A percentile compares a stretch with the other conserved stretches of the same genome.
phyloP scores from a whole-genome alignment of 495 filamentous ascomycete genomes.

The Aspergillus funiculosus region DNA sequence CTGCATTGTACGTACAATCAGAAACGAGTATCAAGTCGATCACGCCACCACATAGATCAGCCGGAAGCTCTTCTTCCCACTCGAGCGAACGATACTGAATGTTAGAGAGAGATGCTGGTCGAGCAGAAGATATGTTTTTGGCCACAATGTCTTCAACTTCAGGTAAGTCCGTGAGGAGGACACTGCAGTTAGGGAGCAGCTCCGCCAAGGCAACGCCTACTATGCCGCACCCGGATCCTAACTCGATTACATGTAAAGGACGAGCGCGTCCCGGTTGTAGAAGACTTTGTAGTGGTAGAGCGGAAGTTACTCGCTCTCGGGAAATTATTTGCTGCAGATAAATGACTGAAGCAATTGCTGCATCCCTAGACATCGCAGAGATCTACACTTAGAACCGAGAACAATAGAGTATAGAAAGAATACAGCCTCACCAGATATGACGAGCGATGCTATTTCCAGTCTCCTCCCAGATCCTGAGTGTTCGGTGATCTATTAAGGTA shows the following conservation, averaged over 20 bases:
- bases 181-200: constrained; percentile 45
- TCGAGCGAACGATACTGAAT: constrained; percentile 61
- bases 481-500: constrained; percentile 17
- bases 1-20: constrained; percentile 93
- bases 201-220: constrained; percentile 71
- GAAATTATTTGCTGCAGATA: constrained; percentile 31
- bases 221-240: constrained; percentile 80
- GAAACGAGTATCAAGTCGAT: constrained; percentile 76
- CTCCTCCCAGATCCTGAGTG: constrained; percentile 68
- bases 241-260: constrained; percentile 58
- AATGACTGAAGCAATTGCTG: constrained; percentile 53
- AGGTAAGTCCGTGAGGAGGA: constrained; percentile 76
- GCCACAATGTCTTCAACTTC: constrained; percentile 64
- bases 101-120: constrained; percentile 30
- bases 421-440: constrained; percentile 72
- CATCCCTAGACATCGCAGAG: constrained; percentile 51
- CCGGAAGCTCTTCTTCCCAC: constrained; percentile 58
- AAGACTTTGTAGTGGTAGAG: constrained; percentile 24
- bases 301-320: constrained; percentile 13
- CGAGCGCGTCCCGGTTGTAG: constrained; percentile 23
- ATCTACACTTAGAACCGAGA: constrained; percentile 12
- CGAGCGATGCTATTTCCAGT: constrained; percentile 92
- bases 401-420: constrained; percentile 5
- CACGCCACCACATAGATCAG: constrained; percentile 26
- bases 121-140: constrained; percentile 47